These are phyloP conservation scores for Austroboletus festivus DNA, from an alignment of 768 basidiomycete genomes.

Conservation along the genomic window DNA sequence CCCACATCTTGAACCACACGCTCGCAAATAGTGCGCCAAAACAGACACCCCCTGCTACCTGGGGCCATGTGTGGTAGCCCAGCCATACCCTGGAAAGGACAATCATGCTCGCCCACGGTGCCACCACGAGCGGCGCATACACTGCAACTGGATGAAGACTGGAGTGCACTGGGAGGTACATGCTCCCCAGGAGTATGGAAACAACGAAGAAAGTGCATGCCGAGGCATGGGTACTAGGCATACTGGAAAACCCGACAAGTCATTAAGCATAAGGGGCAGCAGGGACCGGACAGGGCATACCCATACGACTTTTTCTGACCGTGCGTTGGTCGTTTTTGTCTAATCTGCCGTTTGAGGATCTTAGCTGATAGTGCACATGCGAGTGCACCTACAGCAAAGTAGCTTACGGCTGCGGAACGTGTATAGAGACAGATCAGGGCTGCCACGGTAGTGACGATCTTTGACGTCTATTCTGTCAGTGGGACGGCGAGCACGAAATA, in stretches of 20 bases:
- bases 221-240: conserved; percentile 83
- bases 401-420: conserved; percentile 57
- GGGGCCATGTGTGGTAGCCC: conserved; percentile 71
- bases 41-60: conserved; percentile 57
- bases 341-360: conserved; percentile 53
- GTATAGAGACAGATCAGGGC: conserved; percentile 53
- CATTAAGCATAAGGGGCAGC: background rate
- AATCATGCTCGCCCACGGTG: conserved; percentile 56
- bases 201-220: conserved; percentile 61
- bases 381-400: conserved; percentile 57
- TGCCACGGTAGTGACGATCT: conserved; percentile 51
- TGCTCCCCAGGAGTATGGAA: conserved; percentile 56
- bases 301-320: conserved; percentile 60
- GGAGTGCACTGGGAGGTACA: conserved; percentile 57
- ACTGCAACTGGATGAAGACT: conserved; percentile 39
- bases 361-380: conserved; percentile 59
- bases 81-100: conserved; percentile 69
- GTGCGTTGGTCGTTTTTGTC: conserved; percentile 59
- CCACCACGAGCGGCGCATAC: conserved; percentile 43
- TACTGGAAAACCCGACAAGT: conserved; percentile 42
- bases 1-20: conserved; percentile 61
- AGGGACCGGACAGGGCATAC: conserved; percentile 38
- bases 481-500: conserved; percentile 1
- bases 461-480: conserved; percentile 46
- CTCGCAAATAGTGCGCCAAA: conserved; percentile 54